Evolutionary conservation across 2,329 filamentous ascomycete genomes (phyloP).

Genomic region (Paracorniculantispora psalliotae): DNA sequence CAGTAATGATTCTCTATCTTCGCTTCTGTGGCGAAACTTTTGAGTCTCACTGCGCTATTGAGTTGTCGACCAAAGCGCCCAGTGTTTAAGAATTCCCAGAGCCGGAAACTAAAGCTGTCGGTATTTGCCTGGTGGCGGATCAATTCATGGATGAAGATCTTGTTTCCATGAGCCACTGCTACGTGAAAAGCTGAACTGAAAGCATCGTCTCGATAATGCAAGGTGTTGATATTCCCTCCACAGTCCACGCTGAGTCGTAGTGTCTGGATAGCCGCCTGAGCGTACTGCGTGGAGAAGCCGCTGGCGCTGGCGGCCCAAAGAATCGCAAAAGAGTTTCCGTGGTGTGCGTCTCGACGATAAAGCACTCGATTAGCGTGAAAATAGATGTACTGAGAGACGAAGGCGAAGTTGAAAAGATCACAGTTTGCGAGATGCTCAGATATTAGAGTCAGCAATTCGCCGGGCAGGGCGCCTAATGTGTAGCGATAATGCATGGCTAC

Average conservation of each 20-base stretch:
- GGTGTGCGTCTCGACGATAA: too few species aligned
- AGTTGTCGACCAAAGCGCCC: not conserved
- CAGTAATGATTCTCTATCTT: not conserved
- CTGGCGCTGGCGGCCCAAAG: constrained; percentile 6
- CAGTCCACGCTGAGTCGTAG: not conserved
- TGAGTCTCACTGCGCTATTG: not conserved
- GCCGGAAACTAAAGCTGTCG: not conserved
- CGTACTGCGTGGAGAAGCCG: not conserved
- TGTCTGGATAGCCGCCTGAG: fast-evolving
- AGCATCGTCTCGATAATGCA: not conserved
- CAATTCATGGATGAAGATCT: not conserved
- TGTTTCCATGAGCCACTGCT: not conserved
- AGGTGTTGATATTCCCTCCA: not conserved
- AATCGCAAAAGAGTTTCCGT: not conserved
- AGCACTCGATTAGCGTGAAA: too few species aligned
- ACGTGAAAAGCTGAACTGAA: not conserved
- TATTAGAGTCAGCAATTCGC: too few species aligned
- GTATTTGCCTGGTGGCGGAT: not conserved
- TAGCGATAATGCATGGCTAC: too few species aligned
- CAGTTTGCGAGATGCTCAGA: too few species aligned
- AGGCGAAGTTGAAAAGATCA: too few species aligned
- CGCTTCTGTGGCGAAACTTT: not conserved
- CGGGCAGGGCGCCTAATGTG: too few species aligned
- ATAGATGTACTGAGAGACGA: too few species aligned
- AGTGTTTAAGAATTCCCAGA: not conserved